Conservation (phyloP, 2,329 filamentous ascomycete species). For the Fusarium bulbicola region DNA sequence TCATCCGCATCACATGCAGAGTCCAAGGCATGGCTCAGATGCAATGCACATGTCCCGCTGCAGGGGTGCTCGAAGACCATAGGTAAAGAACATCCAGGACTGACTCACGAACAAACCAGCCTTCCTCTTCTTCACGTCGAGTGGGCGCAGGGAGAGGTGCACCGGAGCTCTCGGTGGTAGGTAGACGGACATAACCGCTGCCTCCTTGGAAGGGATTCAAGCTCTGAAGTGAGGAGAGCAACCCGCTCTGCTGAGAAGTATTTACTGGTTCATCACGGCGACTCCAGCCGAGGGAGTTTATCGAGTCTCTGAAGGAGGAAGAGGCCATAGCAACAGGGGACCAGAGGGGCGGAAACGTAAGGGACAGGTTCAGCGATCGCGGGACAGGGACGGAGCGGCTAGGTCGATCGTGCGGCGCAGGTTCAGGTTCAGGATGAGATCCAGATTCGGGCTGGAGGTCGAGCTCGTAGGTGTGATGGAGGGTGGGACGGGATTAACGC, state of each 20-base stretch:
- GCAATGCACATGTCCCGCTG: slow-evolving; percentile 58
- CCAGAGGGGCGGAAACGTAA: slow-evolving; percentile 31
- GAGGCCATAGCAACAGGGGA: slow-evolving; percentile 73
- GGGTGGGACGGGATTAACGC: slow-evolving; percentile 32
- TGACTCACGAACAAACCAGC: slow-evolving; percentile 91
- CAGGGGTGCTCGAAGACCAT: slow-evolving; percentile 50
- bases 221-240: slow-evolving; percentile 83
- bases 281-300: slow-evolving; percentile 95
- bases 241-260: slow-evolving; percentile 73
- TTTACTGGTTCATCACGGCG: slow-evolving; percentile 82
- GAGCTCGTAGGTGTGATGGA: slow-evolving; percentile 34
- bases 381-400: slow-evolving; percentile 38
- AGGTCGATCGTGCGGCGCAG: slow-evolving; percentile 41
- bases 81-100: slow-evolving; percentile 36
- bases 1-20: slow-evolving; percentile 55
- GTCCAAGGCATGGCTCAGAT: slow-evolving; percentile 48
- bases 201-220: slow-evolving; percentile 84
- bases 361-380: slow-evolving; percentile 27
- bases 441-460: slow-evolving; percentile 32
- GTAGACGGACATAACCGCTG: slow-evolving; percentile 88
- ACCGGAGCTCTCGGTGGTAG: slow-evolving; percentile 82
- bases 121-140: slow-evolving; percentile 92
- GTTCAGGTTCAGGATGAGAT: slow-evolving; percentile 32
- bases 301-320: slow-evolving; percentile 88
- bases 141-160: slow-evolving; percentile 86